Evolutionary conservation across 2,329 filamentous ascomycete genomes (phyloP), one percentile per base, ranked within the genome.

Genomic region (Arthrobotrys megalospora): DNA sequence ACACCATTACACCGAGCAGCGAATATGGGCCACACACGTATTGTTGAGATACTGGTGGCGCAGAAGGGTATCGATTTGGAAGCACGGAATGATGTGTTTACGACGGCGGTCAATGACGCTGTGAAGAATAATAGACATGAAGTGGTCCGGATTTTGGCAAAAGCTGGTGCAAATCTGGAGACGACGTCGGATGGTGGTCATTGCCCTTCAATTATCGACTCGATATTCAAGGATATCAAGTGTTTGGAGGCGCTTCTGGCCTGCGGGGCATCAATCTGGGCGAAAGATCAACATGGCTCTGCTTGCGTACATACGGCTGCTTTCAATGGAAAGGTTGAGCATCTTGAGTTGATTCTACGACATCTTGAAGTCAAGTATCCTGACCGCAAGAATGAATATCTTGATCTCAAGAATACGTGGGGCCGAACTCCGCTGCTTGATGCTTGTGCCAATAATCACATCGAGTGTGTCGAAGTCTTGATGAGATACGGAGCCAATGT

Each of bases 31-130:
- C 24, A 75, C 34, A 34, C 41, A 32, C 43, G 58, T n/a, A 68
- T 79, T 3, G 67, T 70, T 12, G 41, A 77, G 28, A 64, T 80
- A 38, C 60, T 80, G 47, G 34, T 80, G 21, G 50, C 70, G 12
- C 41, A 36, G n/a, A 66, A 66, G 50, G 34, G 32, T 14, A 53
- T 75, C n/a, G 70, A 75, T 63, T 34, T 75, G 43, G 70, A 75
- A 24, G 70, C 62, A 10, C 50, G 50, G 36, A 67, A 75, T 24
- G 60, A 62, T 19, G 24, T 28, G 16, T 75, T 50, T 28, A 66
- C 62, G 2, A 75, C 70, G 4, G 50, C 70, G 28, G 38, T 75
- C 16, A 62, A 62, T 28, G 70, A 75, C n/a, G 70, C 70, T 7
- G 62, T 75, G 16, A 75, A 67, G 52, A 60, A 75, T n/a, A 67